Base-by-base conservation (phyloP, 2,329 filamentous ascomycete genomes). In the Phaeosphaeriaceae sp. region DNA sequence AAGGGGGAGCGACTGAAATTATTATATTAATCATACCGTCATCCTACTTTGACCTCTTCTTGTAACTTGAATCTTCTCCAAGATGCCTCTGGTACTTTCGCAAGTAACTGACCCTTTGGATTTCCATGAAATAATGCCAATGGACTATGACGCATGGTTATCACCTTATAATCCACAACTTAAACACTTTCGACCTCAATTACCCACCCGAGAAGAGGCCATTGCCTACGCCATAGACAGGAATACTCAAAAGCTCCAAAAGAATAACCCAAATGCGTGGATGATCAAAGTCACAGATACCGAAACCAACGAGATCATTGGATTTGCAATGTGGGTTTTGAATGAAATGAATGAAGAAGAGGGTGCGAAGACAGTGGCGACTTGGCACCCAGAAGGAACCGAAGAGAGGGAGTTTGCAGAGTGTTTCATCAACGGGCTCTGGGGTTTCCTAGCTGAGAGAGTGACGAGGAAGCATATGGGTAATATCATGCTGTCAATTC, bases 341-440 rank as follows among this genome's bases (percentile, higher is more conserved):
- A 60, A 65, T 21, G 50, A 56, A 37, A 40, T 47, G 33, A 49
- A 54, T 3, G 46, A 20, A 1, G 48, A 57, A 35, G 46, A 23
- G 4, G 23, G 33, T 18, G 38, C 12, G 13, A 45, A 29, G 28
- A 54, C 50, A 5, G 30, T 52, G 7, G 61, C 58, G 12, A 23
- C 15, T n/a, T 65, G 61, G 61, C 47, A 65, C 44, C 42, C 48
- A 2, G 60, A 65, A 26, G 61, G 60, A 2, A 50, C 41, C 15
- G 60, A 58, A 28, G 60, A 65, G 48, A 50, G 50, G 32, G 60
- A 56, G 35, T 65, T 65, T 52, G 61, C 61, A 13, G 60, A 65
- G 40, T 43, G 46, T 17, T 63, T 65, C 35, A 60, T 65, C 23
- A 56, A 63, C 50, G 61, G 61, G n/a, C 21, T 65, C 20, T 61